Conservation (phyloP, 306 rosid genomes). For the Sicyos edulis region DNA sequence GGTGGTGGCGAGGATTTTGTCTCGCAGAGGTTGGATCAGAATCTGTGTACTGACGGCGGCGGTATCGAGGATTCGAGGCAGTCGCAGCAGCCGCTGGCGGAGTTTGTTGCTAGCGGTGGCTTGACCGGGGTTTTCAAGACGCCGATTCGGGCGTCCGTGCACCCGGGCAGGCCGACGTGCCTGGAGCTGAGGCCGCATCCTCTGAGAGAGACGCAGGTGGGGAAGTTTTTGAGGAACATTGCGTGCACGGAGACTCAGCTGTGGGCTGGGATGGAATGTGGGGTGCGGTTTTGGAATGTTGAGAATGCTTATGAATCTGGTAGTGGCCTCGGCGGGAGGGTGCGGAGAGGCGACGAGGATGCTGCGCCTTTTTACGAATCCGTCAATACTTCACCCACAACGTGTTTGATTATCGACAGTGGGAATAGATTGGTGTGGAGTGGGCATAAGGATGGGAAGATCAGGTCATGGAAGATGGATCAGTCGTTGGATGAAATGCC, state of each 20-base stretch:
- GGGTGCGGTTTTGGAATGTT: slow-evolving; percentile 77
- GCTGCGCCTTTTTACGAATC: slow-evolving; percentile 89
- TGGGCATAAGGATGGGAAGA: slow-evolving; percentile 96
- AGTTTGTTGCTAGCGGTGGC: slow-evolving; percentile 71
- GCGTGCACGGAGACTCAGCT: slow-evolving; percentile 77
- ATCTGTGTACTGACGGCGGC: slow-evolving; percentile 32
- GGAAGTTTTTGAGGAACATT: slow-evolving; percentile 75
- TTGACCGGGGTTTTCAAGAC: slow-evolving; percentile 51
- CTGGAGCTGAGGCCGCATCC: slow-evolving; percentile 94
- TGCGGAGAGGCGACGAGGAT: slow-evolving; percentile 84
- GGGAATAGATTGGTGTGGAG: slow-evolving; percentile 70
- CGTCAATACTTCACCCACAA: slow-evolving; percentile 55
- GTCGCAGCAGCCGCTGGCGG: slow-evolving; percentile 49
- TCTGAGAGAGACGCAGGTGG: slow-evolving; percentile 82
- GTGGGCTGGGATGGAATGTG: slow-evolving; percentile 94
- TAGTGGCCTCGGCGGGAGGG: slow-evolving; percentile 63
- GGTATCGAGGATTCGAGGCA: slow-evolving; percentile 28
- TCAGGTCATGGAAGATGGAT: slow-evolving; percentile 85
- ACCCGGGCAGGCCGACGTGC: slow-evolving; percentile 81
- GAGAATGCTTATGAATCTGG: slow-evolving; percentile 52
- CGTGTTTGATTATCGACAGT: slow-evolving; percentile 54
- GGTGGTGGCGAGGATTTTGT: slow-evolving; percentile 28
- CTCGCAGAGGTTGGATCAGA: slow-evolving; percentile 36
- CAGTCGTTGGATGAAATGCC: slow-evolving; percentile 53
- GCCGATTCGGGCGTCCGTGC: slow-evolving; percentile 76